phyloP scores from a whole-genome alignment of 75 land plant genomes.

The Cupressus sempervirens region DNA sequence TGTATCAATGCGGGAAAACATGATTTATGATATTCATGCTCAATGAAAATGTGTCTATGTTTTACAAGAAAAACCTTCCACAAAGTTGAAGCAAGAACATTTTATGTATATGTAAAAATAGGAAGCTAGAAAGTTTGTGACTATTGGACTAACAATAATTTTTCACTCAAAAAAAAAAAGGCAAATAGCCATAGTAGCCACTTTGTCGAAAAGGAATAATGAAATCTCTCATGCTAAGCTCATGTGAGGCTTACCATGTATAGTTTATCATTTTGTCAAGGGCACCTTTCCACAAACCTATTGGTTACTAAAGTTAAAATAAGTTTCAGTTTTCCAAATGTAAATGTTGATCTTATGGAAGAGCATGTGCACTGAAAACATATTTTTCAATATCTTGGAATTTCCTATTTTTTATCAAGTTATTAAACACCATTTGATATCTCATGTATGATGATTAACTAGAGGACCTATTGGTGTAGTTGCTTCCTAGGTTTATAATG shows the following conservation, averaged over 20 bases:
- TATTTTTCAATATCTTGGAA: not conserved
- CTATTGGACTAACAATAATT: no score
- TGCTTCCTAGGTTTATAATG: not conserved
- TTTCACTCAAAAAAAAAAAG: not conserved
- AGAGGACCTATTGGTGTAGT: not conserved
- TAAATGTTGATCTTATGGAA: not conserved
- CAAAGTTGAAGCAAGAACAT: no score
- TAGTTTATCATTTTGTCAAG: not conserved
- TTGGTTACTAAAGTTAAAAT: no score
- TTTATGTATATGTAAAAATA: no score
- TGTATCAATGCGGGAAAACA: no score
- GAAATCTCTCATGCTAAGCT: not conserved
- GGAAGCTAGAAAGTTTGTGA: no score
- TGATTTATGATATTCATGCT: no score
- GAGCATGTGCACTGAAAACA: not conserved
- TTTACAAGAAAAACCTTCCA: no score
- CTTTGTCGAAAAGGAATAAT: not conserved
- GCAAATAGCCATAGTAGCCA: not conserved
- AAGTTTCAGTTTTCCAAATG: no score
- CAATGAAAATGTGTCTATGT: no score
- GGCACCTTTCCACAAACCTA: not conserved
- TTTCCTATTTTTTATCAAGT: not conserved
- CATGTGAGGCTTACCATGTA: not conserved
- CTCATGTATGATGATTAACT: not conserved
- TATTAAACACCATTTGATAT: not conserved